A percentile compares a stretch with the other conserved stretches of the same genome.
Conservation (phyloP, 164 flowering plant genomes). For the Vitis vinifera region ASM3070453v1 NC_081815.1:497001-497500, state of each 20-base stretch:
- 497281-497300: conserved; percentile 25
- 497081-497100: conserved; percentile 47
- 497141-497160: conserved; percentile 24
- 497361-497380: conserved; percentile 44
- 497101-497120: conserved; percentile 38
- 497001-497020: background rate
- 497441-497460: conserved; percentile 56
- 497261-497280: background rate
- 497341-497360: conserved; percentile 34
- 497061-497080: conserved; percentile 57
- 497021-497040: background rate
- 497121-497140: conserved; percentile 9
- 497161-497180: conserved; percentile 31
- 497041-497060: conserved; percentile 38
- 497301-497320: conserved; percentile 25
- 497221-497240: conserved; percentile 14
- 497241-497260: background rate
- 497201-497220: conserved; percentile 35
- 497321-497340: conserved; percentile 2
- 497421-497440: conserved; percentile 33
- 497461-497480: conserved; percentile 45
- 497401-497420: conserved; percentile 42
- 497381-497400: conserved; percentile 39
- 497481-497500: conserved; percentile 41
- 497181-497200: conserved; percentile 40